Evolutionary conservation across 2,329 filamentous ascomycete genomes (phyloP).

Genomic region (Microdochium paspali): DNA sequence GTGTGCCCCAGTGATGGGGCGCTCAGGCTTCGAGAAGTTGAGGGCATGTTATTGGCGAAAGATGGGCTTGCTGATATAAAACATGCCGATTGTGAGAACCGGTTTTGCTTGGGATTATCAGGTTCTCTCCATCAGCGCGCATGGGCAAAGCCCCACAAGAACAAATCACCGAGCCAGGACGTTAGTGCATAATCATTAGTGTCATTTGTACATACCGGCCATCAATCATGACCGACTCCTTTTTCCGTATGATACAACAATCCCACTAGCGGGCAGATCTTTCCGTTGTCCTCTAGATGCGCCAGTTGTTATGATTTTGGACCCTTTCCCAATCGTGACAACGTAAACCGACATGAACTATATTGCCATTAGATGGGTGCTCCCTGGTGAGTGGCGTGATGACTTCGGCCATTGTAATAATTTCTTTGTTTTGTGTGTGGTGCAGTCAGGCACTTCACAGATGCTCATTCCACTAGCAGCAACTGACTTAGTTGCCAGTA

Average conservation of each 20-base stretch:
- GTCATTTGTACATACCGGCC: conserved; percentile 1
- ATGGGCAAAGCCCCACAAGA: too few species aligned
- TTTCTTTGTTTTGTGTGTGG: too few species aligned
- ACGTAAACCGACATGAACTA: background rate
- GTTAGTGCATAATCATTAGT: background rate
- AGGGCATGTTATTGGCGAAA: too few species aligned
- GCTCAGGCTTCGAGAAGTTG: too few species aligned
- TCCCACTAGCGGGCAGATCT: background rate
- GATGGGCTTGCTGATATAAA: too few species aligned
- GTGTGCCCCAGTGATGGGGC: background rate
- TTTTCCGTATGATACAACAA: conserved; percentile 1
- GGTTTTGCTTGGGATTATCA: too few species aligned
- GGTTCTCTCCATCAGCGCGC: too few species aligned
- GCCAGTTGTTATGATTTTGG: background rate
- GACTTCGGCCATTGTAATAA: too few species aligned
- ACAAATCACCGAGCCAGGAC: background rate
- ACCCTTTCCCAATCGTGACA: background rate
- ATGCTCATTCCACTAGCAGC: background rate
- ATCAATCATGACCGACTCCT: background rate
- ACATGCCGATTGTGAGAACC: too few species aligned
- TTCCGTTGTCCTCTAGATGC: background rate
- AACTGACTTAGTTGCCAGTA: conserved; percentile 13
- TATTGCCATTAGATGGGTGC: background rate
- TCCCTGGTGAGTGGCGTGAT: background rate
- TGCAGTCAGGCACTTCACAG: background rate